phyloP scores from a whole-genome alignment of 1,139 yeast species.

The Debaryomycetaceae sp. region DNA sequence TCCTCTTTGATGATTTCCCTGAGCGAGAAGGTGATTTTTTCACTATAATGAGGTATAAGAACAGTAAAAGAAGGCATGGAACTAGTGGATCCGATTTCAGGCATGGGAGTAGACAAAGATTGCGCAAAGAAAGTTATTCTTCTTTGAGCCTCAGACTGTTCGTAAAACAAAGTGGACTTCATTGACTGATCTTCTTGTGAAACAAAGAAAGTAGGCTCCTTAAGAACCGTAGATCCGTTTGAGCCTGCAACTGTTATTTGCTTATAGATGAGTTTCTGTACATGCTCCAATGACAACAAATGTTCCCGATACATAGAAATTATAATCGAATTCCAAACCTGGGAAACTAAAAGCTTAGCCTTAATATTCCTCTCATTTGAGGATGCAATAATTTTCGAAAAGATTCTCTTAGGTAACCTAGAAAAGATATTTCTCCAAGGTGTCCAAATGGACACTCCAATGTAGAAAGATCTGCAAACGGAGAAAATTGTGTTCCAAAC shows the following conservation, averaged over 20 bases:
- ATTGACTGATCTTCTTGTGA: conserved; percentile 62
- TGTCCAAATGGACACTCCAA: conserved; percentile 77
- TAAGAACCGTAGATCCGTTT: conserved; percentile 24
- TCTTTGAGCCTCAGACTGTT: conserved; percentile 66
- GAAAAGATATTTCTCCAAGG: conserved; percentile 85
- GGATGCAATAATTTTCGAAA: conserved; percentile 54
- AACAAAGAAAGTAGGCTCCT: conserved; percentile 65
- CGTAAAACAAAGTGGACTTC: conserved; percentile 30
- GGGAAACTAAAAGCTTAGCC: conserved; percentile 54
- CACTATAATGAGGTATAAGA: conserved; percentile 80
- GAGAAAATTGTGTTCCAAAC: conserved; percentile 77
- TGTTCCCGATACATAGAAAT: conserved; percentile 78
- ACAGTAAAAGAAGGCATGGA: conserved; percentile 86
- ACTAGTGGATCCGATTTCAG: conserved; percentile 67
- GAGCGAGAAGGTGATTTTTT: conserved; percentile 62
- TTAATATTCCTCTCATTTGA: conserved; percentile 39
- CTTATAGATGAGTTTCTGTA: conserved; percentile 56
- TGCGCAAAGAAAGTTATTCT: conserved; percentile 87
- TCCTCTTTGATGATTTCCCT: conserved; percentile 62
- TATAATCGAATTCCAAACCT: conserved; percentile 78
- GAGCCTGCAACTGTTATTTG: conserved; percentile 35
- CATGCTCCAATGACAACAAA: conserved; percentile 69
- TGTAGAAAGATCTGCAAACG: conserved; percentile 60
- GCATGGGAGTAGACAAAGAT: conserved; percentile 73
- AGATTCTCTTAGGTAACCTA: conserved; percentile 70